phyloP scores from a whole-genome alignment of 1,284 basidiomycete species.

The Coniferiporia weirii region DNA sequence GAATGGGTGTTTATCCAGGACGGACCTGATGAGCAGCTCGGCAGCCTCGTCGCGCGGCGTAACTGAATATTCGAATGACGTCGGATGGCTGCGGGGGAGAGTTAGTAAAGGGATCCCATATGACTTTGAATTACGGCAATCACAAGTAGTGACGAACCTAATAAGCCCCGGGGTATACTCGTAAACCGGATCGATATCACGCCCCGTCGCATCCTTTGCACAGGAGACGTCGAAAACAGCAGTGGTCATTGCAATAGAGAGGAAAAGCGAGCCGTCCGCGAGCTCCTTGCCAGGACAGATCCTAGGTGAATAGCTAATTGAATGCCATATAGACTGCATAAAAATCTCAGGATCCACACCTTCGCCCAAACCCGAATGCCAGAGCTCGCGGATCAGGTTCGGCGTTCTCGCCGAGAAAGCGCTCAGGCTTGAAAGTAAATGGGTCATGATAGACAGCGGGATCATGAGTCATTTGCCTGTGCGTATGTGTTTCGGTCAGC shows the following conservation, averaged over 20 bases:
- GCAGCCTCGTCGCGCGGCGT: constrained; percentile 8
- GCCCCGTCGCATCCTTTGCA: constrained; percentile 12
- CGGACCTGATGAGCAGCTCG: constrained; percentile 6
- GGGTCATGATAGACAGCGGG: constrained; percentile 16
- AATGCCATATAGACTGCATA: not conserved
- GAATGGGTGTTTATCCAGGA: not conserved
- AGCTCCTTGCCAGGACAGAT: constrained; percentile 14
- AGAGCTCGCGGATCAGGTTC: not conserved
- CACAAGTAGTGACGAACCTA: constrained; percentile 3
- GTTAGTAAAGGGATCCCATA: not conserved
- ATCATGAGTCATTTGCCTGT: constrained; percentile 16
- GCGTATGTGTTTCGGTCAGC: not conserved
- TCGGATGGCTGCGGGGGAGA: constrained; percentile 10
- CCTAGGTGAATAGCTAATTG: not conserved
- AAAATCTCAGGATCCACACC: not conserved
- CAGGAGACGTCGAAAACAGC: constrained; percentile 19
- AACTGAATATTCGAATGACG: constrained; percentile 16
- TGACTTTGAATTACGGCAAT: not conserved
- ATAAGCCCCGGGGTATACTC: constrained; percentile 18
- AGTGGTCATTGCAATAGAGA: constrained; percentile 17
- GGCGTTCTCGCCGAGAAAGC: constrained; percentile 7
- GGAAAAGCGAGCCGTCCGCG: constrained; percentile 16
- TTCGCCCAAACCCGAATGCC: constrained; percentile 9
- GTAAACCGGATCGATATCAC: constrained; percentile 18
- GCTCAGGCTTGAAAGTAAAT: constrained; percentile 18